A percentile compares a stretch with the other conserved stretches of the same genome.
phyloP scores from a whole-genome alignment of 345 rosid species.

The Brassica cretica region DNA sequence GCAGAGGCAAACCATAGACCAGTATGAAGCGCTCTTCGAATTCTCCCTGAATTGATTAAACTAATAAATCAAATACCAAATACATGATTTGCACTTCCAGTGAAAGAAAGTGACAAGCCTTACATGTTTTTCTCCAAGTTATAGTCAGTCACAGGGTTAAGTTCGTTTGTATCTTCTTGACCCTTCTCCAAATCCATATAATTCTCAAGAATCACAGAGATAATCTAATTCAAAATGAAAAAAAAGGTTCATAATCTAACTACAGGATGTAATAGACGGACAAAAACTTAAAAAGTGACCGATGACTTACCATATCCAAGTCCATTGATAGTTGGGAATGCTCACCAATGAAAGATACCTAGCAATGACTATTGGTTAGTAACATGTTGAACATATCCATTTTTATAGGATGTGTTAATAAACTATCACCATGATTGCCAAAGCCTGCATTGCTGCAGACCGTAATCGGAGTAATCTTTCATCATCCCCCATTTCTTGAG shows the following conservation, averaged over 20 bases:
- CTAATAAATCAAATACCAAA: neutral
- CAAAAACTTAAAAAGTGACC: constrained; percentile 7
- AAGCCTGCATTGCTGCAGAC: constrained; percentile 73
- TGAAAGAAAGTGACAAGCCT: constrained; percentile 29
- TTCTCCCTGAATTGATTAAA: constrained; percentile 52
- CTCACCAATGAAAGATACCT: constrained; percentile 90
- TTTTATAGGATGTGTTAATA: neutral
- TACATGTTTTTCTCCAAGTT: constrained; percentile 62
- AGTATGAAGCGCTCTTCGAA: constrained; percentile 73
- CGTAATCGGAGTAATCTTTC: constrained; percentile 65
- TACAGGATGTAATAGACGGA: constrained; percentile 14
- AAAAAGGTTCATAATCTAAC: constrained; percentile 3
- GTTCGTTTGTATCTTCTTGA: constrained; percentile 29
- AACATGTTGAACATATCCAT: constrained; percentile 4
- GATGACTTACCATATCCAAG: constrained; percentile 68
- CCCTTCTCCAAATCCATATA: constrained; percentile 55
- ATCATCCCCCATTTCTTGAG: constrained; percentile 72
- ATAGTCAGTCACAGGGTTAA: constrained; percentile 42
- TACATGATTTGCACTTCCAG: constrained; percentile 3
- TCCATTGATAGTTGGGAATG: constrained; percentile 88
- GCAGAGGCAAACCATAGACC: constrained; percentile 78
- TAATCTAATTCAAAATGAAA: constrained; percentile 38
- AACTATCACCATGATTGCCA: constrained; percentile 75
- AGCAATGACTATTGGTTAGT: constrained; percentile 31
- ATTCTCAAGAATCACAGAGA: constrained; percentile 55